phyloP scores from a whole-genome alignment of 2,329 filamentous ascomycete genomes.

The Sporothrix pseudoabietina region DNA sequence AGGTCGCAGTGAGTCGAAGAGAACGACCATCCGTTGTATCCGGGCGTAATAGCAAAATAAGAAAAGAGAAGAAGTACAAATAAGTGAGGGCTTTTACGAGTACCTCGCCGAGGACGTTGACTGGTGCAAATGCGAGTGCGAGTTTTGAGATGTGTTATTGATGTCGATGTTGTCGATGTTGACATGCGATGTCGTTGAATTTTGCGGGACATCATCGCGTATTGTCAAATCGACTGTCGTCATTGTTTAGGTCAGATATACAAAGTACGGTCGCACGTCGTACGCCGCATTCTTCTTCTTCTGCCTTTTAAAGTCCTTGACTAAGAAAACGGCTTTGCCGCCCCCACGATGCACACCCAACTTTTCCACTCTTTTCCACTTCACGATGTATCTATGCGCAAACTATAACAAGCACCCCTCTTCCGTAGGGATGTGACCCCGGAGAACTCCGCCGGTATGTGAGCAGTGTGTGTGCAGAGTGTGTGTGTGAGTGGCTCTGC shows the following conservation, averaged over 20 bases:
- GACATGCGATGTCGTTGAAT: not conserved
- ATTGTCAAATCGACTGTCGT: not conserved
- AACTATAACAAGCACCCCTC: not conserved
- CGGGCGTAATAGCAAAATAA: not conserved
- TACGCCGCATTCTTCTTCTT: not conserved
- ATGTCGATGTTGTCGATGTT: not conserved
- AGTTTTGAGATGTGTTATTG: not conserved
- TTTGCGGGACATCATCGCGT: not conserved
- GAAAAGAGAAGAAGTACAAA: not conserved
- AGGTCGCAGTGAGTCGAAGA: not conserved
- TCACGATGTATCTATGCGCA: not conserved
- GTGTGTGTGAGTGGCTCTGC: not conserved
- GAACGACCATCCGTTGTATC: not conserved
- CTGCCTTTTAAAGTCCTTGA: not conserved
- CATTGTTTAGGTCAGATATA: not conserved
- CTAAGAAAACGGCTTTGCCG: not conserved
- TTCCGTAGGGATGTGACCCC: not conserved
- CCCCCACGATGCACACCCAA: constrained; percentile 3
- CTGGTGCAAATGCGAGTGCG: not conserved
- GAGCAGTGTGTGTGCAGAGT: not conserved
- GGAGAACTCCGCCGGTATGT: constrained; percentile 20
- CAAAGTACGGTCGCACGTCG: not conserved
- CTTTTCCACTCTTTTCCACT: not conserved
- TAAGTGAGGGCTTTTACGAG: not conserved
- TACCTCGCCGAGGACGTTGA: not conserved